These are phyloP conservation scores for Cordyceps cicadae DNA, from an alignment of 2,329 filamentous ascomycete species.

Conservation along the genomic window DNA sequence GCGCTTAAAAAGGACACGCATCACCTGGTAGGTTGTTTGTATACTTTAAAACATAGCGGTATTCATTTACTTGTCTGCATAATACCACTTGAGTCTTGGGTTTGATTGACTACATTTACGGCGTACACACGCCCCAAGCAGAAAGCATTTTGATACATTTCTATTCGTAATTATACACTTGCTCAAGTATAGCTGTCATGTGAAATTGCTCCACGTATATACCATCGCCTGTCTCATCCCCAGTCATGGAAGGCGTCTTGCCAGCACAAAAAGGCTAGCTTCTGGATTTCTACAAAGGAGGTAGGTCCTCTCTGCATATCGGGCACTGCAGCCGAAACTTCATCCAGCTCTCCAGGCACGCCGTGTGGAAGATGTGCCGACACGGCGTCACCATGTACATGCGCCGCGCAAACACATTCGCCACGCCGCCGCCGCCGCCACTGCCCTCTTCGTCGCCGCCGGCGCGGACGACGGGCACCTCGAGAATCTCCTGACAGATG, in stretches of 20 bases:
- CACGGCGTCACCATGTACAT: constrained; percentile 97
- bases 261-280: background rate
- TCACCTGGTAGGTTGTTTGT: constrained; percentile 35
- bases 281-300: constrained; percentile 54
- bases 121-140: background rate
- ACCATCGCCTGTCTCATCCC: background rate
- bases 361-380: constrained; percentile 87
- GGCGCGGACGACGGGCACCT: constrained; percentile 67
- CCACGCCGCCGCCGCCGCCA: constrained; percentile 47
- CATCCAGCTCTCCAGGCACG: constrained; percentile 95
- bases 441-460: constrained; percentile 42
- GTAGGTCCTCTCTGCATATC: constrained; percentile 84
- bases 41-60: background rate
- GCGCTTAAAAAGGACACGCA: constrained; percentile 37
- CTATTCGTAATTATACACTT: background rate
- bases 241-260: too few species aligned
- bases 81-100: background rate
- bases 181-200: background rate
- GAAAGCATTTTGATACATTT: background rate
- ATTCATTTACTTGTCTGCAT: background rate
- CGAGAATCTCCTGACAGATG: constrained; percentile 86
- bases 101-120: background rate
- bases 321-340: constrained; percentile 86
- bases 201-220: background rate
- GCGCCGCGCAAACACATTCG: constrained; percentile 67